Base-by-base conservation (phyloP, 257 asterid species). In the Coffea eugenioides region DNA sequence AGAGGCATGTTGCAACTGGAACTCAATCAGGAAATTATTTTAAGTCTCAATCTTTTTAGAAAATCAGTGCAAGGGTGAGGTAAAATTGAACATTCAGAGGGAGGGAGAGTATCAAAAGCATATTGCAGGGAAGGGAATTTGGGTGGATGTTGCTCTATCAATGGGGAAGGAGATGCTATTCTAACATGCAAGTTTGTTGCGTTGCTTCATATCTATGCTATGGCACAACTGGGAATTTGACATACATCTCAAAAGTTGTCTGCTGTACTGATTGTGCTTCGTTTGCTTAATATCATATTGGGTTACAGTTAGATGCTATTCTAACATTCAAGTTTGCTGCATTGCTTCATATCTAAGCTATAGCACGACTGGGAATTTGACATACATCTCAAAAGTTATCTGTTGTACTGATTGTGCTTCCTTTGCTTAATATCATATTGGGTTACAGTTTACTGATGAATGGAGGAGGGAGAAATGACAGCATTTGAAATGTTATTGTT, bases 401-500 rank as follows among this genome's bases (percentile, higher is more conserved):
- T 25, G 5, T 43, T 73, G 77, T 16, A 36, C 31, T 15, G 16
- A 76, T 45, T 65, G 49, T 31, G 23, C 64, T 8, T 23, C 7
- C 75, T 75, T 83, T 56, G 27, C 31, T 64, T 45, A 49, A 49
- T 14, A 39, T 66, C 10, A 67, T 66, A 36, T n/a, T 6, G 56
- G 39, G 52, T 79, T 16, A 71, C 48, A 36, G 41, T 39, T 75
- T 45, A 69, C 65, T 77, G 27, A 51, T 80, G 43, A 57, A 57
- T 36, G 15, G 25, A 65, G 36, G 46, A 78, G n/a, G 51, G 66
- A 75, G 69, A 64, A 64, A 39, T 82, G 73, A 81, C 76, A 31
- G 56, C 12, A 27, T 70, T 80, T 81, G 76, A 66, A 65, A 46
- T 82, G 71, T 76, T 84, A 69, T 82, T 81, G 77, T 48, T 11